A percentile compares a stretch with the other conserved stretches of the same genome.
phyloP scores from a whole-genome alignment of 345 rosid species.

The Gossypium herbaceum region DNA sequence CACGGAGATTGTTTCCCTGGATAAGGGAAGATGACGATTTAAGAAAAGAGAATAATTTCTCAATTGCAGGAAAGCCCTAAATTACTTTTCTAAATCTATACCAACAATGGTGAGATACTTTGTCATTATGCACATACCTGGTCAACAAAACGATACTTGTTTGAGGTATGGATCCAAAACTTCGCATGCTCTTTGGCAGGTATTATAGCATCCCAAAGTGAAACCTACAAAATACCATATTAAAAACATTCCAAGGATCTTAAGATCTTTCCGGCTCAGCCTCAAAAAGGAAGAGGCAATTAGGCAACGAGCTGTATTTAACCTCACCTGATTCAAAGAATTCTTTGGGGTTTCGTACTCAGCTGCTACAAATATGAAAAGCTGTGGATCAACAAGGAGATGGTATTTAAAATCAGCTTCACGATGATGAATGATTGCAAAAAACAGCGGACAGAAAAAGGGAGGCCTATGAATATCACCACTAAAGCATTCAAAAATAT shows the following conservation, averaged over 20 bases:
- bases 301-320: not conserved
- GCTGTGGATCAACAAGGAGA: constrained; percentile 36
- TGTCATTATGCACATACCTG: constrained; percentile 41
- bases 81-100: not conserved
- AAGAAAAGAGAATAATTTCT: not conserved
- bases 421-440: not conserved
- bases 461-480: not conserved
- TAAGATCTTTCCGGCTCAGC: not conserved
- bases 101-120: not conserved
- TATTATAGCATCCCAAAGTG: constrained; percentile 97
- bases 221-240: constrained; percentile 44
- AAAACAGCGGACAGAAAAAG: not conserved
- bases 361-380: constrained; percentile 80
- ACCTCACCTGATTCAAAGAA: constrained; percentile 77
- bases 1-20: constrained; percentile 86
- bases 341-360: constrained; percentile 82
- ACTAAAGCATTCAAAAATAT: not conserved
- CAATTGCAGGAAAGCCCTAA: not conserved
- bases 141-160: constrained; percentile 90
- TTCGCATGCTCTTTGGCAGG: constrained; percentile 78
- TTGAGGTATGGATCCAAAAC: constrained; percentile 69
- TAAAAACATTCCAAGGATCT: constrained; percentile 3
- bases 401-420: not conserved
- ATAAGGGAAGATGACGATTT: not conserved
- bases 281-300: not conserved